Conservation (phyloP, 305 asterid species). For the Caryopteris hybrid region DNA sequence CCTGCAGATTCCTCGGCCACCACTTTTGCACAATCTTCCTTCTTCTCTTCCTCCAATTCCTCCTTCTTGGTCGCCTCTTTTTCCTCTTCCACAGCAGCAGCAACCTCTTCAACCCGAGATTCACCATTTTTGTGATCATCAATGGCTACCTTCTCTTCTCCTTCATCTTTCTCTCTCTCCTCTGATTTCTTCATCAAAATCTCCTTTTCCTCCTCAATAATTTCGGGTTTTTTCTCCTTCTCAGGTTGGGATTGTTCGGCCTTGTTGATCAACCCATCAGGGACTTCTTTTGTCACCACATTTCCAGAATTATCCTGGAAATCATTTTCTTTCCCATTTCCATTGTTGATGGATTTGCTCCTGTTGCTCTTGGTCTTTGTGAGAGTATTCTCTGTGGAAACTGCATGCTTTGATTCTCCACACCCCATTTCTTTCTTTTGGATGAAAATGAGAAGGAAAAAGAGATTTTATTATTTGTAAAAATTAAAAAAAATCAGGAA, state of each 20-base stretch:
- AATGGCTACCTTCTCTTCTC: slow-evolving; percentile 17
- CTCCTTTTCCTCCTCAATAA: not conserved
- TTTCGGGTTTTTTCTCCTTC: not conserved
- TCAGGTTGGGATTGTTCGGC: slow-evolving; percentile 3
- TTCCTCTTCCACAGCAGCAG: slow-evolving; percentile 4
- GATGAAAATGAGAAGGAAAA: not conserved
- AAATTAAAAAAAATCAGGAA: not conserved
- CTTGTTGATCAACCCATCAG: not conserved
- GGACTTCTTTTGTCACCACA: not conserved
- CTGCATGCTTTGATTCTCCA: slow-evolving; percentile 86
- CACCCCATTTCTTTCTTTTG: slow-evolving; percentile 50
- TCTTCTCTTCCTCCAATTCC: slow-evolving; percentile 18
- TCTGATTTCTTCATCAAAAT: slow-evolving; percentile 11
- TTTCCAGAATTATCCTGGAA: not conserved
- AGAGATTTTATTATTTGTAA: not conserved
- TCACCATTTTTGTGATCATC: slow-evolving; percentile 16
- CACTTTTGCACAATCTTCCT: not conserved
- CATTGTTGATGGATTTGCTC: not conserved
- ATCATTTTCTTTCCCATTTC: not conserved
- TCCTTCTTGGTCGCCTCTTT: slow-evolving; percentile 17
- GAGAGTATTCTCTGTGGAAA: slow-evolving; percentile 47
- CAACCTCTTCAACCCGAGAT: not conserved
- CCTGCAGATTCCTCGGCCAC: slow-evolving; percentile 8
- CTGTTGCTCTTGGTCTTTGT: slow-evolving; percentile 41
- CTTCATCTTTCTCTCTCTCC: not conserved